Evolutionary conservation across 2,329 filamentous ascomycete genomes (phyloP), one percentile per base, ranked within the genome.

Genomic region (Xylogone sp.): DNA sequence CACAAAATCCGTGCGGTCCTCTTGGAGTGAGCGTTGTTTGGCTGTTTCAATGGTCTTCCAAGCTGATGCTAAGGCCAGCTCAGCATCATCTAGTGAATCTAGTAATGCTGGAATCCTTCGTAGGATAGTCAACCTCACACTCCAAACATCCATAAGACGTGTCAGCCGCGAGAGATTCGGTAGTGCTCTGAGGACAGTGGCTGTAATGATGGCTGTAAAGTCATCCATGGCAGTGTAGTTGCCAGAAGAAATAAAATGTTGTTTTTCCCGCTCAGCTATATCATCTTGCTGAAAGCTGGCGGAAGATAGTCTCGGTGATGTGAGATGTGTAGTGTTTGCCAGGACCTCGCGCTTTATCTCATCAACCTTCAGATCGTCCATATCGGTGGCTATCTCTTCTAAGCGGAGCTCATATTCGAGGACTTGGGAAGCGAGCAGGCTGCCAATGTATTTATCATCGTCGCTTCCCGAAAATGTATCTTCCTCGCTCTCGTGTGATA

Each of bases 261-360:
- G 52, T 51, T 60, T 51, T 65, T 70, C 46, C 74, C 77, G 16
- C 70, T 66, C 42, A 71, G 70, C 66, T 63, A 72, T 60, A 59
- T 72, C 59, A 42, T 64, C 74, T 64, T 65, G 69, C 61, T 67
- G 73, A 1, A 81, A 73, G 62, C 72, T 62, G 56, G 76, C 68
- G 45, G 75, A 72, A 10, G 76, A 75, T 10, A 73, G 75, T 42
- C 79, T 75, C 52, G 81, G 84, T 58, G 34, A 39, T 57, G 85
- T 72, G 65, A 87, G 85, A 72, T 96, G 88, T 62, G 88, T 88
- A 68, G 87, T 84, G 34, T 4, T 39, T 5, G 34, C 34, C 56
- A 97, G 74, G 59, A 97, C 88, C 64, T 93, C 88, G 43, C 81
- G 83, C 72, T 99, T 97, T 65, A 99, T 84, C 57, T 95, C 90